Evolutionary conservation across 495 filamentous ascomycete genomes (phyloP).

Genomic region (Penicillium arizonense): DNA sequence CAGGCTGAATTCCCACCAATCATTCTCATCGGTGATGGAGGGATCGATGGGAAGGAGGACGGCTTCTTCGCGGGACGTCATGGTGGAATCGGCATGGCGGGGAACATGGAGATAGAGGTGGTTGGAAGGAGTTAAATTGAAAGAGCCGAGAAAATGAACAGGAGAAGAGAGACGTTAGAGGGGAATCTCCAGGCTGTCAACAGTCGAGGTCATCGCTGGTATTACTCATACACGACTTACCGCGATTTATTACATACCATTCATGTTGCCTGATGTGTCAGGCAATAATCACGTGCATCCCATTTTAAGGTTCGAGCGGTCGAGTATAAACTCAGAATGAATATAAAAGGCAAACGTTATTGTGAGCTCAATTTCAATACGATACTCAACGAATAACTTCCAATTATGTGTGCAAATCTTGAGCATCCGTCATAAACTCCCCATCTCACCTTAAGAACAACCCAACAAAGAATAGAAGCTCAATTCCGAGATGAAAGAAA

Average conservation of each 20-base stretch:
- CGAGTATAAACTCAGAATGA: too few species aligned
- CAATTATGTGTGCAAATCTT: too few species aligned
- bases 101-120: slow-evolving; percentile 2
- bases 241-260: slow-evolving; percentile 12
- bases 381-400: too few species aligned
- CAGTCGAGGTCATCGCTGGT: slow-evolving; percentile 14
- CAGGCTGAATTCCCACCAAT: slow-evolving; percentile 58
- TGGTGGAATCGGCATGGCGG: slow-evolving; percentile 38
- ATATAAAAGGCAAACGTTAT: too few species aligned
- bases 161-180: slow-evolving; percentile 6
- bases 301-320: not conserved
- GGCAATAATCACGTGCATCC: not conserved
- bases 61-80: slow-evolving; percentile 53
- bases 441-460: too few species aligned
- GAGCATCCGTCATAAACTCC: too few species aligned
- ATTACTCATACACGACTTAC: slow-evolving; percentile 18
- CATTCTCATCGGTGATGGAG: slow-evolving; percentile 54
- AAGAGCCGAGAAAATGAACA: not conserved
- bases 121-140: not conserved
- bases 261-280: not conserved
- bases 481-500: too few species aligned
- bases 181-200: slow-evolving; percentile 14
- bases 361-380: too few species aligned
- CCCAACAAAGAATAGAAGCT: too few species aligned
- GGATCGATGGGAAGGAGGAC: slow-evolving; percentile 55